These are phyloP conservation scores for Mycena crocata DNA, from an alignment of 768 basidiomycete species.

Conservation along the genomic window DNA sequence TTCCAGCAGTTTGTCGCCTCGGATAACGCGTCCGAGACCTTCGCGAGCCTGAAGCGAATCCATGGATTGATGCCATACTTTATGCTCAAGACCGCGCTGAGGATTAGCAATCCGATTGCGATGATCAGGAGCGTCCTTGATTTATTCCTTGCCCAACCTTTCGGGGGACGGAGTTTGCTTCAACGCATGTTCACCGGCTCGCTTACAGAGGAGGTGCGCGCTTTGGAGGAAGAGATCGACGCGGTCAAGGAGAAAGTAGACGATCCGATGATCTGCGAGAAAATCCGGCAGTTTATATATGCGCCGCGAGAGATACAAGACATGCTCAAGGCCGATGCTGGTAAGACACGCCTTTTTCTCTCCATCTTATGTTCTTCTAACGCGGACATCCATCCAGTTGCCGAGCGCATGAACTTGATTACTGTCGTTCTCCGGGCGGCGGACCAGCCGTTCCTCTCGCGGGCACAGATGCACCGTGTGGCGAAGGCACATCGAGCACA, in stretches of 20 bases:
- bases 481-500: slow-evolving; percentile 84
- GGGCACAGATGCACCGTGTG: slow-evolving; percentile 85
- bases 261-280: slow-evolving; percentile 88
- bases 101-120: slow-evolving; percentile 93
- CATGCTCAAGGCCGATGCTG: slow-evolving; percentile 82
- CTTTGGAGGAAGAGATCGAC: slow-evolving; percentile 88
- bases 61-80: slow-evolving; percentile 99
- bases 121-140: slow-evolving; percentile 97
- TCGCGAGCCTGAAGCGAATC: slow-evolving; percentile 88
- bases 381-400: slow-evolving; percentile 50
- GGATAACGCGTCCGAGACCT: slow-evolving; percentile 91
- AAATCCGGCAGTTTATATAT: slow-evolving; percentile 87
- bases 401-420: slow-evolving; percentile 80
- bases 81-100: slow-evolving; percentile 90
- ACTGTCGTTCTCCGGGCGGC: slow-evolving; percentile 83
- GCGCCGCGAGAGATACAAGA: slow-evolving; percentile 91
- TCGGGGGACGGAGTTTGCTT: slow-evolving; percentile 91
- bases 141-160: slow-evolving; percentile 96
- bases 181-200: slow-evolving; percentile 98
- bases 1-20: slow-evolving; percentile 96
- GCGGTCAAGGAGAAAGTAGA: slow-evolving; percentile 90
- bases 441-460: slow-evolving; percentile 78
- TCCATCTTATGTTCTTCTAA: not conserved
- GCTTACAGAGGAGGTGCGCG: slow-evolving; percentile 88
- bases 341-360: slow-evolving; percentile 52